Percentiles rank a stretch among this genome's conserved stretches.
phyloP scores from a whole-genome alignment of 192 early-diverging fungal species.

The Backusella tarrabulga region DNA sequence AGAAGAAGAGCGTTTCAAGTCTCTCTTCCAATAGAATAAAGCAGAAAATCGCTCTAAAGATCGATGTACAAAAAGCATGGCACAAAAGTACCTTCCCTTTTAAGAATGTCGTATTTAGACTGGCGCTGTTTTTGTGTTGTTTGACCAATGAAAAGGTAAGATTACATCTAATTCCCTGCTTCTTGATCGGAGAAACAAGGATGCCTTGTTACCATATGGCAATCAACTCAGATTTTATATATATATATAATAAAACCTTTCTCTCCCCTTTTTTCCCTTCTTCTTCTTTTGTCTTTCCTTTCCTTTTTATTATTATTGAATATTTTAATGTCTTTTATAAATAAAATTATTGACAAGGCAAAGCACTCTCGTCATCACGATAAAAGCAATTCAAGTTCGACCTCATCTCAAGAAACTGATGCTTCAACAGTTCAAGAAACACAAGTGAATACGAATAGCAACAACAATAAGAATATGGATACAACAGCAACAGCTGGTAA shows the following conservation, averaged over 20 bases:
- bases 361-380: conserved; percentile 21
- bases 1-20: too few relatives aligned
- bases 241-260: not conserved
- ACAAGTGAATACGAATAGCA: not conserved
- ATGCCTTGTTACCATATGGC: not conserved
- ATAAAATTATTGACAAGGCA: conserved; percentile 36
- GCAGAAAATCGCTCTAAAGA: too few relatives aligned
- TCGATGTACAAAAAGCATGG: too few relatives aligned
- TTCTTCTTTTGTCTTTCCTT: conserved; percentile 8
- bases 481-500: not conserved
- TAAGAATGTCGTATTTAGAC: too few relatives aligned
- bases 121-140: too few relatives aligned
- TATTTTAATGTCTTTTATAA: conserved; percentile 35
- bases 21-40: too few relatives aligned
- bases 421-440: not conserved
- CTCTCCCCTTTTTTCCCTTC: not conserved
- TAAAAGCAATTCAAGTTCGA: not conserved
- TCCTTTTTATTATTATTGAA: not conserved
- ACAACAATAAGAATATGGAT: not conserved
- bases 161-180: too few relatives aligned
- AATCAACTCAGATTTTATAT: conserved; percentile 3
- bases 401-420: not conserved
- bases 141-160: too few relatives aligned
- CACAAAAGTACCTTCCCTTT: too few relatives aligned
- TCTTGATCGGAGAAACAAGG: not conserved